Evolutionary conservation across 1,139 yeast genomes (phyloP).

Genomic region (Sugiyamaella xylanicola): DNA sequence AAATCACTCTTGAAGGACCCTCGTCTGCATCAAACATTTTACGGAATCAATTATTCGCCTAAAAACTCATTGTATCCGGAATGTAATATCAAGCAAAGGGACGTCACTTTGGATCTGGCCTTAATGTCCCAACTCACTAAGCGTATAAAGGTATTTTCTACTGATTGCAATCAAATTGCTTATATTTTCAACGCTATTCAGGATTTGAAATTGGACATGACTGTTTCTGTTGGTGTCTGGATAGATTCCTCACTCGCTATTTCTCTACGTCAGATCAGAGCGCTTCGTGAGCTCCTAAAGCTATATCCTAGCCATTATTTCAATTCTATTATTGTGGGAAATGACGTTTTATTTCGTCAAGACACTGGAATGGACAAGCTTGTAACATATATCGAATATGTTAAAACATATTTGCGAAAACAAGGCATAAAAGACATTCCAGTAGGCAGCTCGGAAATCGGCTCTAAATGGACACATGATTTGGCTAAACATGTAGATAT

Average conservation of each 20-base stretch:
- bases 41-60: constrained; percentile 67
- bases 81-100: constrained; percentile 55
- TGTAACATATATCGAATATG: constrained; percentile 48
- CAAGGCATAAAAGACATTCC: constrained; percentile 45
- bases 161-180: constrained; percentile 63
- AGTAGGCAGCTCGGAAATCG: constrained; percentile 61
- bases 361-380: constrained; percentile 50
- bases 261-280: constrained; percentile 49
- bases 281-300: constrained; percentile 44
- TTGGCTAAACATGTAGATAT: constrained; percentile 51
- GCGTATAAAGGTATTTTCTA: constrained; percentile 60
- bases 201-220: constrained; percentile 54
- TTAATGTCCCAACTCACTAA: constrained; percentile 59
- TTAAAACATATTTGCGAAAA: constrained; percentile 44
- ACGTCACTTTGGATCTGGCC: constrained; percentile 58
- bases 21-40: constrained; percentile 47
- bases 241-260: constrained; percentile 50
- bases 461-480: constrained; percentile 46
- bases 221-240: constrained; percentile 67
- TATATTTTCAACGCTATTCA: constrained; percentile 56
- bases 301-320: constrained; percentile 52
- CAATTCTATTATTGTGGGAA: constrained; percentile 60
- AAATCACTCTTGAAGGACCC: constrained; percentile 38
- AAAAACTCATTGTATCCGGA: constrained; percentile 43
- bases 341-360: constrained; percentile 61